Conservation (phyloP, 2,329 filamentous ascomycete species). For the Westerdykella aurantiaca region DNA sequence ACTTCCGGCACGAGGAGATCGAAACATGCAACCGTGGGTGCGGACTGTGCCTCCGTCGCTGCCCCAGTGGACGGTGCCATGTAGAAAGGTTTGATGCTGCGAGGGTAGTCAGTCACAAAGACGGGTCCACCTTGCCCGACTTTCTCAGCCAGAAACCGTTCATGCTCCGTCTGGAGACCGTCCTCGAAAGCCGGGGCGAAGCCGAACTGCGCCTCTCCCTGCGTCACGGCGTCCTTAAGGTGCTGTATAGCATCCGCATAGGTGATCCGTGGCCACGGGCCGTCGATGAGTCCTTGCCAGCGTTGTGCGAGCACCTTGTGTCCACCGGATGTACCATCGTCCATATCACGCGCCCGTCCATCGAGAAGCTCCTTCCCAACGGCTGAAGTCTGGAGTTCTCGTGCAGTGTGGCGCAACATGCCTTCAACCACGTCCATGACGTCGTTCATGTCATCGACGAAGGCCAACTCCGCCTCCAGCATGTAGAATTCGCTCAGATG, state of each 20-base stretch:
- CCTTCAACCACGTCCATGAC: slow-evolving; percentile 78
- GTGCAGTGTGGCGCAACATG: slow-evolving; percentile 59
- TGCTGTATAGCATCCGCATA: slow-evolving; percentile 71
- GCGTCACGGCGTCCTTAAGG: slow-evolving; percentile 55
- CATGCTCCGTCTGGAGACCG: slow-evolving; percentile 85
- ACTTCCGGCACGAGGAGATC: slow-evolving; percentile 81
- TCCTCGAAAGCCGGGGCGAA: slow-evolving; percentile 64
- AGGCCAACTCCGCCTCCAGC: slow-evolving; percentile 87
- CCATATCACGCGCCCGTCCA: slow-evolving; percentile 37
- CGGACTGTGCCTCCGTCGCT: slow-evolving; percentile 7
- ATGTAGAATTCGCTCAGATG: slow-evolving; percentile 99
- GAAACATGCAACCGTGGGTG: slow-evolving; percentile 74
- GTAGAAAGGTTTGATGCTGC: slow-evolving; percentile 85
- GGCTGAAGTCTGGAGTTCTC: slow-evolving; percentile 45
- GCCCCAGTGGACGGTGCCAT: slow-evolving; percentile 52
- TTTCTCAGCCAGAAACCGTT: slow-evolving; percentile 72
- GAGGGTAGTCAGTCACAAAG: slow-evolving; percentile 93
- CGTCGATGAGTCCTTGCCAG: slow-evolving; percentile 65
- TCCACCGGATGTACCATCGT: slow-evolving; percentile 35
- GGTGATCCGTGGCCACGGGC: slow-evolving; percentile 78
- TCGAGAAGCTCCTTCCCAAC: slow-evolving; percentile 53
- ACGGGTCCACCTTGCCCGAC: slow-evolving; percentile 63
- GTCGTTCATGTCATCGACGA: slow-evolving; percentile 61
- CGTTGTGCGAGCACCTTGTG: slow-evolving; percentile 55
- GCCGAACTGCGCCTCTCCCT: slow-evolving; percentile 53